phyloP scores from a whole-genome alignment of 805 yeast genomes.

The Blastobotrys peoriensis region DNA sequence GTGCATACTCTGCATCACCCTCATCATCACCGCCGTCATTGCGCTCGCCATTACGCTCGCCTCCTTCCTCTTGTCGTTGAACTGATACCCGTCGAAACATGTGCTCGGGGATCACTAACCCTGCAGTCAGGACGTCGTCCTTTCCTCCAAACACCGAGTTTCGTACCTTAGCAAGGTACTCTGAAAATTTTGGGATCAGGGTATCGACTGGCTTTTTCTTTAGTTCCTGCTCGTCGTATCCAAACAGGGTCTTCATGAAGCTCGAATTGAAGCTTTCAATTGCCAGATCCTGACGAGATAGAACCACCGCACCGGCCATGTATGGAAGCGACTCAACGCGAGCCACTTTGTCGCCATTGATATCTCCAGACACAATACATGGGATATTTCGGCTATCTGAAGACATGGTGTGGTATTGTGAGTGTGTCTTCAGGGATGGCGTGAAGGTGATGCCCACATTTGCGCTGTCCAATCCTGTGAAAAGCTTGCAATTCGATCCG shows the following conservation, averaged over 20 bases:
- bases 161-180: slow-evolving; percentile 37
- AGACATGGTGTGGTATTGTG: not conserved
- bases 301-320: slow-evolving; percentile 77
- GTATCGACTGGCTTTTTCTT: slow-evolving; percentile 45
- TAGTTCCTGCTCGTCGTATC: slow-evolving; percentile 37
- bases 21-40: slow-evolving; percentile 30
- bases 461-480: not conserved
- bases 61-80: no score
- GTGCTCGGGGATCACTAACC: slow-evolving; percentile 86
- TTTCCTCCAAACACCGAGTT: slow-evolving; percentile 18
- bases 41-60: slow-evolving; percentile 20
- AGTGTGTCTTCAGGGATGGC: not conserved
- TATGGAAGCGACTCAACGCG: slow-evolving; percentile 55
- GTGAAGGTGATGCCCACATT: not conserved
- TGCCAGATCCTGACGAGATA: slow-evolving; percentile 45
- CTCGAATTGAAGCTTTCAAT: slow-evolving; percentile 75
- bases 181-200: slow-evolving; percentile 58
- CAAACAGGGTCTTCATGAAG: slow-evolving; percentile 72
- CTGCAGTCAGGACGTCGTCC: slow-evolving; percentile 33
- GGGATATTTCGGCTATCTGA: not conserved
- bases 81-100: slow-evolving; percentile 56
- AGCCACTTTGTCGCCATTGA: not conserved
- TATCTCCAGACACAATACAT: not conserved
- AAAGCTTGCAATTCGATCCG: not conserved
- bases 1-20: slow-evolving; percentile 29